Percentiles rank a stretch among this genome's conserved stretches.
These are phyloP conservation scores for Phaeosphaeria sp. DNA, from an alignment of 2,329 filamentous ascomycete species.

Conservation along the genomic window DNA sequence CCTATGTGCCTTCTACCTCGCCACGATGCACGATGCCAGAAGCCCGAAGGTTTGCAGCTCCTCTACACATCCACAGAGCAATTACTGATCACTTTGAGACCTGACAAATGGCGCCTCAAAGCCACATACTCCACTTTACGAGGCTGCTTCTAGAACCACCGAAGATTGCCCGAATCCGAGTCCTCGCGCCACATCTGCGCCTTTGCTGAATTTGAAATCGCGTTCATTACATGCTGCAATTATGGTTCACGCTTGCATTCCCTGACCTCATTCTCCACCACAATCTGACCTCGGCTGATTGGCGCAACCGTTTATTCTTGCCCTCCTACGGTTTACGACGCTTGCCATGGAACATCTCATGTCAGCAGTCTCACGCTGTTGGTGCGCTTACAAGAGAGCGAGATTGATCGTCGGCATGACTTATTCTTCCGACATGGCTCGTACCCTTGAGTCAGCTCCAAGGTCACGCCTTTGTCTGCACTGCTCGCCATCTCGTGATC, in stretches of 20 bases:
- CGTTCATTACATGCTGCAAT: constrained; percentile 11
- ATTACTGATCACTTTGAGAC: constrained; percentile 14
- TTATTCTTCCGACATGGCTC: neutral
- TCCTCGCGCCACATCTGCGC: constrained; percentile 22
- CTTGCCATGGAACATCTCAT: neutral
- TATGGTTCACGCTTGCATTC: constrained; percentile 8
- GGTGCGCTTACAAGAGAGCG: neutral
- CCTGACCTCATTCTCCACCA: constrained; percentile 13
- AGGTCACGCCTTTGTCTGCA: neutral
- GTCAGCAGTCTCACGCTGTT: neutral
- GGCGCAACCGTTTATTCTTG: constrained; percentile 21
- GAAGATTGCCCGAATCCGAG: constrained; percentile 39
- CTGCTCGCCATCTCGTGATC: neutral
- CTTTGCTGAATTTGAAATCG: constrained; percentile 26
- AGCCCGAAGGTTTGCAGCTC: no score
- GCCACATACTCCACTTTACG: constrained; percentile 7
- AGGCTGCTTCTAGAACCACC: constrained; percentile 25
- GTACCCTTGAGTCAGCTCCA: neutral
- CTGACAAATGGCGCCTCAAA: constrained; percentile 20
- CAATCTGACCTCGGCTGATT: constrained; percentile 16
- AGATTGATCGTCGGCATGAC: neutral
- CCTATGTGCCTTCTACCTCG: neutral
- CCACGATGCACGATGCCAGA: no score
- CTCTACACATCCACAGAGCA: neutral
- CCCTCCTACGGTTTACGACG: constrained; percentile 5